Conservation (phyloP, 2,329 filamentous ascomycete genomes). For the Balansia obtecta region DNA sequence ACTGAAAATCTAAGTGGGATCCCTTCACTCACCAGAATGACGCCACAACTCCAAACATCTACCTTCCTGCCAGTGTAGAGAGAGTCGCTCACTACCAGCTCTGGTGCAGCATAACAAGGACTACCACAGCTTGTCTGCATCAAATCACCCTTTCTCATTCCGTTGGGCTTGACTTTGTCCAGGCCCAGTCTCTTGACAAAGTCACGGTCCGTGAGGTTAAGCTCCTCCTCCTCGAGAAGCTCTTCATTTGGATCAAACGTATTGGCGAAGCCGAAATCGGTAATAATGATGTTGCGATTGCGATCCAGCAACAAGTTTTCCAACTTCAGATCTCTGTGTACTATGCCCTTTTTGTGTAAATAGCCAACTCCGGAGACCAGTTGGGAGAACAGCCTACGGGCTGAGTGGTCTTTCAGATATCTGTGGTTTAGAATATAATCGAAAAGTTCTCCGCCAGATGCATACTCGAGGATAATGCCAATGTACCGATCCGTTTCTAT, state of each 20-base stretch:
- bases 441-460: conserved; percentile 92
- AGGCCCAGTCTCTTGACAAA: conserved; percentile 79
- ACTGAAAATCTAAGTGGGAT: background rate
- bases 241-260: conserved; percentile 88
- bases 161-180: conserved; percentile 64
- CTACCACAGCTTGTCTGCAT: conserved; percentile 99
- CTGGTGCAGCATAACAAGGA: conserved; percentile 92
- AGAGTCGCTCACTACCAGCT: conserved; percentile 93
- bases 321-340: conserved; percentile 91
- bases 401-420: conserved; percentile 88
- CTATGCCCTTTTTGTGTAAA: conserved; percentile 95
- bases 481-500: conserved; percentile 95
- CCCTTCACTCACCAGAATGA: conserved; percentile 68
- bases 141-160: conserved; percentile 74
- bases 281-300: conserved; percentile 98
- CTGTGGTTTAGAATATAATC: conserved; percentile 96
- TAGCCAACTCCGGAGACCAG: conserved; percentile 94
- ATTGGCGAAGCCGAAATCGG: conserved; percentile 97
- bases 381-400: conserved; percentile 85
- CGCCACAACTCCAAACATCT: conserved; percentile 98
- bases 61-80: conserved; percentile 96
- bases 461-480: conserved; percentile 96
- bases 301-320: conserved; percentile 92
- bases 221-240: conserved; percentile 79
- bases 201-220: conserved; percentile 74